Percentiles rank a stretch among this genome's conserved stretches.
phyloP scores from a whole-genome alignment of 495 filamentous ascomycete genomes.

The Neurospora sp. region DNA sequence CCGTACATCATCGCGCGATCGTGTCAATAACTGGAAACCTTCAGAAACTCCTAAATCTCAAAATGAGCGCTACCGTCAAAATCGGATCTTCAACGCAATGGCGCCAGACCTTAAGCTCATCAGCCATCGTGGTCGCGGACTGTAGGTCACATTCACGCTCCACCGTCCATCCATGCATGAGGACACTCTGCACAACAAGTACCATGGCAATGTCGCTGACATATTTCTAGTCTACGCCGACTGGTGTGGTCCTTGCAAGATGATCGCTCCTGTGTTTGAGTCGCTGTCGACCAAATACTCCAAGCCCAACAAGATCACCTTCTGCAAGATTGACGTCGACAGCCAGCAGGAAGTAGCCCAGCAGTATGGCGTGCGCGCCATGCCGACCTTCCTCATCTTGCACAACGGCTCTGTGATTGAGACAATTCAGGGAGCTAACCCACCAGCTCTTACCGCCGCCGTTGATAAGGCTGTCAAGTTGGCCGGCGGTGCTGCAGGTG shows the following conservation, averaged over 20 bases:
- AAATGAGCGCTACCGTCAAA: slow-evolving; percentile 22
- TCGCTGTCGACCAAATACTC: slow-evolving; percentile 44
- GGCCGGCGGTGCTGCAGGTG: slow-evolving; percentile 32
- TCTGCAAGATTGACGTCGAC: slow-evolving; percentile 55
- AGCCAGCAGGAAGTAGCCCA: slow-evolving; percentile 43
- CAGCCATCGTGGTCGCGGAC: slow-evolving; percentile 35
- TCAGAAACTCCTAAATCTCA: not conserved
- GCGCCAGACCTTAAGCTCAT: slow-evolving; percentile 29
- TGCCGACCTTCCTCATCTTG: slow-evolving; percentile 87
- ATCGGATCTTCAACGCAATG: slow-evolving; percentile 35
- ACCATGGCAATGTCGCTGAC: slow-evolving; percentile 9
- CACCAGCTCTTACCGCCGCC: slow-evolving; percentile 57
- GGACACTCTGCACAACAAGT: not conserved
- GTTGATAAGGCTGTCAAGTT: slow-evolving; percentile 63
- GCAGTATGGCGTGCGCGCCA: slow-evolving; percentile 46
- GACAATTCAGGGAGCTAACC: slow-evolving; percentile 72
- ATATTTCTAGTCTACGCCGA: slow-evolving; percentile 45
- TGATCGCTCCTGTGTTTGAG: slow-evolving; percentile 56
- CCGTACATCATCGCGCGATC: not conserved
- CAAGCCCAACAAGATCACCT: slow-evolving; percentile 43
- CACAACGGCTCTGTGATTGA: slow-evolving; percentile 60
- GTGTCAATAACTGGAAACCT: not conserved
- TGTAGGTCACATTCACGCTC: slow-evolving; percentile 25
- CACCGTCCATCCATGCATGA: not conserved
- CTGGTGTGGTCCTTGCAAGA: slow-evolving; percentile 64